A percentile compares a stretch with the other conserved stretches of the same genome.
phyloP scores from a whole-genome alignment of 192 early-diverging fungal genomes.

The Rhizophlyctis rosea region DNA sequence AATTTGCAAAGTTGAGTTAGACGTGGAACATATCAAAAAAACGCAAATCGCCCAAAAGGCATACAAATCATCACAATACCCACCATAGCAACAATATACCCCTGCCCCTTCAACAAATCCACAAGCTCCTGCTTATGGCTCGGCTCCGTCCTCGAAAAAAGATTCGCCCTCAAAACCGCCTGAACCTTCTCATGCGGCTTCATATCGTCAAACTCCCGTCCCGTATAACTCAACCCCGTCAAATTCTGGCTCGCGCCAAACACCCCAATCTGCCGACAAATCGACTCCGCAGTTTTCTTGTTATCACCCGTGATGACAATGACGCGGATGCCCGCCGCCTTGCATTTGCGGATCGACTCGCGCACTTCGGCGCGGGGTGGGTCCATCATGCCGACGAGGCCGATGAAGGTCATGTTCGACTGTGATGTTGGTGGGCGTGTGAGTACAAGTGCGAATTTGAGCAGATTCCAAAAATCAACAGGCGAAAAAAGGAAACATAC shows the following conservation, averaged over 20 bases:
- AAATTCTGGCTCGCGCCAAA: constrained; percentile 67
- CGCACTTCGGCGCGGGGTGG: constrained; percentile 92
- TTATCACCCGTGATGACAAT: constrained; percentile 99
- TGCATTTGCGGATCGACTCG: constrained; percentile 79
- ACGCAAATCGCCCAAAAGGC: too few relatives aligned
- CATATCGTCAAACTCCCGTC: constrained; percentile 93
- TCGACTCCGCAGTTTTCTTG: constrained; percentile 93
- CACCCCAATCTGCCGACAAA: constrained; percentile 93
- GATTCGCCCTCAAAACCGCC: constrained; percentile 68
- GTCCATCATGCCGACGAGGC: constrained; percentile 95
- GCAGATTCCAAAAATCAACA: not conserved
- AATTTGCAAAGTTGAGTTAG: not conserved
- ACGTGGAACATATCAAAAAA: too few relatives aligned
- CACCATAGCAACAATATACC: constrained; percentile 84
- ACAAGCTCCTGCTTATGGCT: constrained; percentile 94
- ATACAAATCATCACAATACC: not conserved
- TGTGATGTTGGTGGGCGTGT: too few relatives aligned
- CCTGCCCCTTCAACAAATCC: constrained; percentile 78
- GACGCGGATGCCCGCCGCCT: constrained; percentile 93
- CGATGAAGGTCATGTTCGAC: constrained; percentile 87
- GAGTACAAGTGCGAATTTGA: constrained; percentile 5
- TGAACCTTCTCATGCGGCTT: constrained; percentile 62
- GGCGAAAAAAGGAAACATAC: too few relatives aligned
- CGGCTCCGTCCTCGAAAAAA: constrained; percentile 96
- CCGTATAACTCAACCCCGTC: constrained; percentile 74